A percentile compares a stretch with the other conserved stretches of the same genome.
phyloP scores from a whole-genome alignment of 2,329 filamentous ascomycete species.

The Arthrobotrys megalospora region DNA sequence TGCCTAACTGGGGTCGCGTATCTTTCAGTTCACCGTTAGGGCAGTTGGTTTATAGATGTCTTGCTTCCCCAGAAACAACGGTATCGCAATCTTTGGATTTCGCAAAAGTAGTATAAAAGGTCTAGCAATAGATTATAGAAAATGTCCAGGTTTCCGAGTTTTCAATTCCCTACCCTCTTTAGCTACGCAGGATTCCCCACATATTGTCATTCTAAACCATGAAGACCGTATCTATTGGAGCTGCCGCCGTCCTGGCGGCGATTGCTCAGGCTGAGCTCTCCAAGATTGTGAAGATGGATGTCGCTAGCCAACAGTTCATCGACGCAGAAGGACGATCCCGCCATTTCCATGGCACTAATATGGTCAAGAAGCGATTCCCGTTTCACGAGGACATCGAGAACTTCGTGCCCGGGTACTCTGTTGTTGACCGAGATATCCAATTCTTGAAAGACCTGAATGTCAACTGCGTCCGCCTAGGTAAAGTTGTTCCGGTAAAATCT shows the following conservation, averaged over 20 bases:
- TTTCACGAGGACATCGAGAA: conserved; percentile 51
- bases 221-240: conserved; percentile 4
- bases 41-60: conserved; percentile 20
- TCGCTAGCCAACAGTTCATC: conserved; percentile 58
- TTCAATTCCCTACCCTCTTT: neutral
- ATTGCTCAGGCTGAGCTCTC: conserved; percentile 47
- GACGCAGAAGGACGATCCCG: conserved; percentile 55
- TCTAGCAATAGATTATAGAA: neutral
- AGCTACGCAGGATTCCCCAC: neutral
- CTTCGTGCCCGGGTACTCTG: conserved; percentile 50
- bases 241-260: conserved; percentile 29
- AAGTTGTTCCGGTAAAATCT: neutral
- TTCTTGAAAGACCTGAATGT: conserved; percentile 55
- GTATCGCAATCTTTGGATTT: conserved; percentile 17
- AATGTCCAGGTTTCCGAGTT: neutral
- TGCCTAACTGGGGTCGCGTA: conserved; percentile 26
- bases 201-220: conserved; percentile 2
- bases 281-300: conserved; percentile 57
- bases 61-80: conserved; percentile 20
- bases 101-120: neutral
- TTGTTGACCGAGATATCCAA: conserved; percentile 59
- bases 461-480: conserved; percentile 51
- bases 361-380: conserved; percentile 59
- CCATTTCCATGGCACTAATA: conserved; percentile 61
- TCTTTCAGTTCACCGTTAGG: conserved; percentile 1